phyloP scores from a whole-genome alignment of 2,329 filamentous ascomycete genomes.

The Fusarium veterinarium region DNA sequence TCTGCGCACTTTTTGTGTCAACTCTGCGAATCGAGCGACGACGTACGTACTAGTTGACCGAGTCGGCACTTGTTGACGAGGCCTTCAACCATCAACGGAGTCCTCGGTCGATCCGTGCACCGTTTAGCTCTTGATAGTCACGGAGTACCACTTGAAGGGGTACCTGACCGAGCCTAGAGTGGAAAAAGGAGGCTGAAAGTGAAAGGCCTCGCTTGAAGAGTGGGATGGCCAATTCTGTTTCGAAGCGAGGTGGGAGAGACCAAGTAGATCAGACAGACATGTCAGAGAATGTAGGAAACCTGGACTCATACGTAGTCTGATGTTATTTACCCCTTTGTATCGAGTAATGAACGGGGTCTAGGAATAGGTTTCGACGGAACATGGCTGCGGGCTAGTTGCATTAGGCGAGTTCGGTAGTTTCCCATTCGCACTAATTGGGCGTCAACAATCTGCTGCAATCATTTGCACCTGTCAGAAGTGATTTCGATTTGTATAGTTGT shows the following conservation, averaged over 20 bases:
- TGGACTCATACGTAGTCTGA: constrained; percentile 1
- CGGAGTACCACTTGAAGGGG: constrained; percentile 30
- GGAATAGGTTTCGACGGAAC: constrained; percentile 20
- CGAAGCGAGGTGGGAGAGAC: constrained; percentile 27
- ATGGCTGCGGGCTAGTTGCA: constrained; percentile 14
- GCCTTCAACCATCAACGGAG: constrained; percentile 15
- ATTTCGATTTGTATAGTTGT: constrained; percentile 5
- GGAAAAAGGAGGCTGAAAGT: constrained; percentile 36
- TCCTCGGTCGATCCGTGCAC: constrained; percentile 34
- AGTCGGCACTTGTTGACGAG: constrained; percentile 37
- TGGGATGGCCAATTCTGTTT: constrained; percentile 23
- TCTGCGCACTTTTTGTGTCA: constrained; percentile 17
- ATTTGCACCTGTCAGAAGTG: constrained; percentile 28
- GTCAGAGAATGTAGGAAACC: constrained; percentile 3
- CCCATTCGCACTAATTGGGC: constrained; percentile 17
- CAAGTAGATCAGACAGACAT: not conserved
- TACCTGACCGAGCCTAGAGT: constrained; percentile 27
- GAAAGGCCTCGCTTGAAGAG: constrained; percentile 27
- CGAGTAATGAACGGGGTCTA: constrained; percentile 26
- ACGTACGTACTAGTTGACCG: constrained; percentile 15
- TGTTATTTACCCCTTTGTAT: constrained; percentile 28
- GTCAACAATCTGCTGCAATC: constrained; percentile 12
- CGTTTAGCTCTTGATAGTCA: constrained; percentile 23
- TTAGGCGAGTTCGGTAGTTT: constrained; percentile 22
- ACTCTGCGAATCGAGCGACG: constrained; percentile 6